Evolutionary conservation across 192 early-diverging fungal genomes (phyloP), one percentile per base, ranked within the genome.

Genomic region (Fimicolochytrium jonesii): DNA sequence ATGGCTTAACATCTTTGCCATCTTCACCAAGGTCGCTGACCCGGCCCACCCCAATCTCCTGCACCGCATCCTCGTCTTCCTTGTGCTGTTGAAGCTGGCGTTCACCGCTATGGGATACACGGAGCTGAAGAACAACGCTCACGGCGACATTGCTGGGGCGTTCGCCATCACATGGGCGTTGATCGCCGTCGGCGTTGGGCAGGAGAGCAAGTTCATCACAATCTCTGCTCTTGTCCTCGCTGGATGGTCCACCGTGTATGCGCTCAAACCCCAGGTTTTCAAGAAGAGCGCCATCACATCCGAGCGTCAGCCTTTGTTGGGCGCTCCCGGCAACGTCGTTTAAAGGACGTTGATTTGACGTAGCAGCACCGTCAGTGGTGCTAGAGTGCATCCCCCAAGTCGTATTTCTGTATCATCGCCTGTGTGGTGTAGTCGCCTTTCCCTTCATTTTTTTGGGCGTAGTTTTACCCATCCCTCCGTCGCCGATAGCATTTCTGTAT

Each of bases 61-160:
- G 34, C 57, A 77, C 44, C 58, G 64, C 44, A 71, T 84, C 50
- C 49, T 82, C 0, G 75, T 74, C 50, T 60, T 82, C 53, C 43
- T 75, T 25, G 80, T 77, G 47, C 52, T 88, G 18, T 43, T 70
- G 29, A 74, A 83, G 67, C 69, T 88, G 54, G 61, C 72, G 46
- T 71, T 67, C 48, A 80, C 79, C 26, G 81, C 83, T 30, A 51
- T 86, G 56, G 79, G 72, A 35, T 86, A 85, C 70, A 77, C 85
- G 39, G 83, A 86, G 58, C 26, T 55, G 62, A 52, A 55, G 41
- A 64, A 55, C 61, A 58, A 63, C 35, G 67, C 76, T 64, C 15
- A 28, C 26, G 84, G 84, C 35, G 86, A 88, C 74, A 54, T 85
- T 25, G 68, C 81, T 13, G 86, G 86, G 41, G 72, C 86, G 54